Conservation (phyloP, 2,329 filamentous ascomycete species). For the Tolypocladium inflatum region DNA sequence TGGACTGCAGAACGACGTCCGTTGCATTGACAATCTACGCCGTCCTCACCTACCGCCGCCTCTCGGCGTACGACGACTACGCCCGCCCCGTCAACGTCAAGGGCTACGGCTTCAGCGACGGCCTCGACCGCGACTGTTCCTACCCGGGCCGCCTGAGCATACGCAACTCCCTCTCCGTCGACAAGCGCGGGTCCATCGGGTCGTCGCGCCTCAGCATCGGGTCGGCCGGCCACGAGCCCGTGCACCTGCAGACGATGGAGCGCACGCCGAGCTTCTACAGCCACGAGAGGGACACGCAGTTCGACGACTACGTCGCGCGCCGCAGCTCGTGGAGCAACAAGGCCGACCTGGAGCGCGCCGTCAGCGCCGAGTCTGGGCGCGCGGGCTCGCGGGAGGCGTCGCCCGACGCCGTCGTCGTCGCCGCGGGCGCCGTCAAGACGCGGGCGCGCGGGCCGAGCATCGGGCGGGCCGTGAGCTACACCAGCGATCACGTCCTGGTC, state of each 20-base stretch:
- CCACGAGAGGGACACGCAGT: conserved; percentile 37
- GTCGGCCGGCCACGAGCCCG: conserved; percentile 11
- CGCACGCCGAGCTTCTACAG: conserved; percentile 24
- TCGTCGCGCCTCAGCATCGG: conserved; percentile 20
- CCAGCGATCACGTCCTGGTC: conserved; percentile 25
- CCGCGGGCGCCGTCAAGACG: conserved; percentile 3
- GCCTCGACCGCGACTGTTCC: conserved; percentile 15
- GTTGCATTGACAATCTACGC: conserved; percentile 36
- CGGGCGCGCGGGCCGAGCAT: conserved; percentile 16
- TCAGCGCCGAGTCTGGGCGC: conserved; percentile 23
- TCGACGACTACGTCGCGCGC: conserved; percentile 33
- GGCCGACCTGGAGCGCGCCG: conserved; percentile 16
- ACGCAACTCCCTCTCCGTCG: conserved; percentile 14
- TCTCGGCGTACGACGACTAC: conserved; percentile 40
- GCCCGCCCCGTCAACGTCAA: conserved; percentile 39
- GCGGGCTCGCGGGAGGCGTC: neutral
- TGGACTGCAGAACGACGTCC: conserved; percentile 27
- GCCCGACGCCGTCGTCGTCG: conserved; percentile 3
- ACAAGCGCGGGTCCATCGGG: conserved; percentile 15
- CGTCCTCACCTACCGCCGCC: conserved; percentile 34
- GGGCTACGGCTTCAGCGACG: conserved; percentile 33
- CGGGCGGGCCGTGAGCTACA: conserved; percentile 23
- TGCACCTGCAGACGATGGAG: conserved; percentile 11
- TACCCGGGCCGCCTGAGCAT: conserved; percentile 11
- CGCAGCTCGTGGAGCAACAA: conserved; percentile 15